Base-by-base conservation (phyloP, 179 eudicot genomes). In the Dionaea muscipula region DNA sequence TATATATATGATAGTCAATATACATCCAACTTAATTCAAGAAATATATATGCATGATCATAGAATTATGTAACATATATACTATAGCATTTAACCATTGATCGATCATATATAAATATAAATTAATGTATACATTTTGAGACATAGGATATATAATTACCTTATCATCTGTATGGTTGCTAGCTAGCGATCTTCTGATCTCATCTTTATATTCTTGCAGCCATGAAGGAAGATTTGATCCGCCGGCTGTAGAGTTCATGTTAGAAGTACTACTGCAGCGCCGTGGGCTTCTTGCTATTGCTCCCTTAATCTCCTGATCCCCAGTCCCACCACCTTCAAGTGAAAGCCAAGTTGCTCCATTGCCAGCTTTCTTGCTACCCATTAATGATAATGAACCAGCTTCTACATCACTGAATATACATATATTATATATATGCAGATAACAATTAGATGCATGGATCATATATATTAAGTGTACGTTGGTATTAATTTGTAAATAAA, bases 221-320 rank as follows among this genome's bases (percentile, higher is more conserved):
- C 87, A 81, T 68, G 78, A 64, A 67, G 87, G 87, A 9, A 81
- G 70, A 66, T 75, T 76, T 53, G 80, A 66, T 31, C 8, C 5
- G 35, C n/a, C n/a, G 46, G 74, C 57, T 40, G 78, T 60, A 53
- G 74, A 58, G 25, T 75, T 75, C 36, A 65, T 70, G 27, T 64
- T 72, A 23, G 61, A 59, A 44, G 43, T 57, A 35, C 65, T 59
- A 23, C 43, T 40, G n/a, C n/a, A n/a, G n/a, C n/a, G n/a, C 48
- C 46, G 64, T 27, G 62, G 69, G 56, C 61, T 68, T 47, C 59
- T 45, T 5, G 47, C 61, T 45, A n/a, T n/a, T n/a, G n/a, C n/a
- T n/a, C n/a, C n/a, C n/a, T 77, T 78, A 25, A 47, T 54, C 48
- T 68, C 65, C 4, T 46, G 75, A 25, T 59, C 72, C 26, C 73